Evolutionary conservation across 805 yeast species (phyloP), one percentile per base, ranked within the genome.

Genomic region (Teunomyces tritomae): DNA sequence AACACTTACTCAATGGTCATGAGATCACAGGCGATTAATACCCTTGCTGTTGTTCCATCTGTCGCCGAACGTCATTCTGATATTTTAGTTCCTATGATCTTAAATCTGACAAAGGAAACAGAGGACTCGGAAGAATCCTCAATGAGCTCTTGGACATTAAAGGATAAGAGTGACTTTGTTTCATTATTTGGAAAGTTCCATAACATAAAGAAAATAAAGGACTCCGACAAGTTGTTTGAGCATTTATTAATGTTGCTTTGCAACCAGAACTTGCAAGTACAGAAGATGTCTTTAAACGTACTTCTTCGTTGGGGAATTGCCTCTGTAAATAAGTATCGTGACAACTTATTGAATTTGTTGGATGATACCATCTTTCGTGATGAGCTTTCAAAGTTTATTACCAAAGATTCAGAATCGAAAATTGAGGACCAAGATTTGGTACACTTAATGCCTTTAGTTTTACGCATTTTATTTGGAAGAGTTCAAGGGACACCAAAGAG

Each of bases 311-410:
- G 79, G 73, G 82, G 83, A 53, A 73, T 77, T 42, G 75, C 78
- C 1, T 72, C 71, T 3, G 66, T 89, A 29, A 77, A 76, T 45
- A 86, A 84, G 60, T 92, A 89, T 60, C 74, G 77, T 48, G 96
- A 86, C 50, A 84, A 85, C 55, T 69, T 94, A 56, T 77, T 69
- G 41, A 90, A 85, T 52, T 65, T 94, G 49, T 70, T 92, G 13
- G 97, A 92, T 62, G 96, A 89, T 51, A 79, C 87, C 2, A 70
- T 85, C 13, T 91, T 89, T 70, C 80, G 89, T 49, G 99, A 94
- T 65, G 97, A 91, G 65, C 70, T 91, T 28, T 73, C 87, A 16
- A 78, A 76, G 13, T 76, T 94, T 34, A 67, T 88, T 14, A 74
- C 78, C 14, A 44, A 43, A 34, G 74, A 73, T 33, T 70, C 76